These are phyloP conservation scores for Chenopodium berlandieri DNA, from an alignment of 148 eudicot genomes.

Conservation along the genomic window DNA sequence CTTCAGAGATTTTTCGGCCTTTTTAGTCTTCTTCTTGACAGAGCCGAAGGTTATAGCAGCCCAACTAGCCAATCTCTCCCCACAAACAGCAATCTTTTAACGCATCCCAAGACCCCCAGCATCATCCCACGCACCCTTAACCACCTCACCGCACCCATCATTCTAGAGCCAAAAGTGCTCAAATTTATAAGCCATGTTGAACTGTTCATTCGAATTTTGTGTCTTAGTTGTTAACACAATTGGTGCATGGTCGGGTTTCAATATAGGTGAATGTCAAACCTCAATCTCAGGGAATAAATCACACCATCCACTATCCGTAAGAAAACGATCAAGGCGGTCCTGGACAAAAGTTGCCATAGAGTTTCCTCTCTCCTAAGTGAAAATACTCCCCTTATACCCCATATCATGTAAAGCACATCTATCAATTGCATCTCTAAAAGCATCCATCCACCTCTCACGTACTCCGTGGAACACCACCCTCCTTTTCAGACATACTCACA, in stretches of 20 bases:
- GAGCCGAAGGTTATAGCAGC: neutral
- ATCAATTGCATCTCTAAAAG: neutral
- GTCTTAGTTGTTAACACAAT: neutral
- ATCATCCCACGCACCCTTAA: neutral
- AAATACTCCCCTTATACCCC: neutral
- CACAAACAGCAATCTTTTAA: no score
- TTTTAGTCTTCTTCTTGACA: neutral
- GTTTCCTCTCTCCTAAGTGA: neutral
- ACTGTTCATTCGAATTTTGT: accelerated
- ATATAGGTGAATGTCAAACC: neutral
- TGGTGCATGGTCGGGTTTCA: neutral
- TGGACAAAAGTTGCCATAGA: neutral
- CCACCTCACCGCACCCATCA: neutral
- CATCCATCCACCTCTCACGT: neutral
- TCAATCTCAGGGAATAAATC: neutral
- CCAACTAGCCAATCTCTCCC: neutral
- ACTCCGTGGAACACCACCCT: neutral
- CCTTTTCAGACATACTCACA: neutral
- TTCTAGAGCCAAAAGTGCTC: no score
- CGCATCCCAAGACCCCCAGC: neutral
- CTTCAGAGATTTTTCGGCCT: neutral
- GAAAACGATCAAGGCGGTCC: neutral
- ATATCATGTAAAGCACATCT: neutral
- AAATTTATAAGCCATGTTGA: neutral
- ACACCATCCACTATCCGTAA: neutral